Evolutionary conservation across 2,329 filamentous ascomycete genomes (phyloP).

Genomic region (Metarhizium brunneum): DNA sequence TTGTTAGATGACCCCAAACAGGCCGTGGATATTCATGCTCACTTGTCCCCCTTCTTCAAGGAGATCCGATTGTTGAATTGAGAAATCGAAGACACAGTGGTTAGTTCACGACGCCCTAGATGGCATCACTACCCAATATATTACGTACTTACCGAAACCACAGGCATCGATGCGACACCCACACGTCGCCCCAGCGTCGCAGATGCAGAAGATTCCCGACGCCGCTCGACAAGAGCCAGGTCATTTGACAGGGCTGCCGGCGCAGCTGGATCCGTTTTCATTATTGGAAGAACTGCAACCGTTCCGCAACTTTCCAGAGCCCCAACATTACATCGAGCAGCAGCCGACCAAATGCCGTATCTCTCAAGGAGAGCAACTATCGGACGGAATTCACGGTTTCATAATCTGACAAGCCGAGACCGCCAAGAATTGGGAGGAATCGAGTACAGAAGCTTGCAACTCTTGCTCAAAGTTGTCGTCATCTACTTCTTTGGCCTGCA

Average conservation of each 20-base stretch:
- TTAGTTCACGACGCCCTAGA: background rate
- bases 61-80: background rate
- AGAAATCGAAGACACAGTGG: background rate
- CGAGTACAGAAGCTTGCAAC: slow-evolving; percentile 39
- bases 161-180: background rate
- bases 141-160: background rate
- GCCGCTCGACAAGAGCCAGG: background rate
- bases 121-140: background rate
- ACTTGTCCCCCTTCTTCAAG: background rate
- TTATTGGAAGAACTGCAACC: background rate
- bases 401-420: slow-evolving; percentile 9
- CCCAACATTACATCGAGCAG: background rate
- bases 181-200: background rate
- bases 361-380: background rate
- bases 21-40: background rate
- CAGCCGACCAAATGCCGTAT: background rate
- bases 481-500: slow-evolving; percentile 37
- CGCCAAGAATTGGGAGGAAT: slow-evolving; percentile 39
- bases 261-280: background rate
- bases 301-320: background rate
- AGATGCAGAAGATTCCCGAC: background rate
- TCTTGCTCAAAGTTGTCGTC: slow-evolving; percentile 36
- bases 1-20: background rate
- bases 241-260: background rate
- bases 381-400: background rate